Percentiles rank a stretch among this genome's conserved stretches.
These are phyloP conservation scores for Grigorovia humatica DNA, from an alignment of 805 yeast genomes.

Conservation along the genomic window DNA sequence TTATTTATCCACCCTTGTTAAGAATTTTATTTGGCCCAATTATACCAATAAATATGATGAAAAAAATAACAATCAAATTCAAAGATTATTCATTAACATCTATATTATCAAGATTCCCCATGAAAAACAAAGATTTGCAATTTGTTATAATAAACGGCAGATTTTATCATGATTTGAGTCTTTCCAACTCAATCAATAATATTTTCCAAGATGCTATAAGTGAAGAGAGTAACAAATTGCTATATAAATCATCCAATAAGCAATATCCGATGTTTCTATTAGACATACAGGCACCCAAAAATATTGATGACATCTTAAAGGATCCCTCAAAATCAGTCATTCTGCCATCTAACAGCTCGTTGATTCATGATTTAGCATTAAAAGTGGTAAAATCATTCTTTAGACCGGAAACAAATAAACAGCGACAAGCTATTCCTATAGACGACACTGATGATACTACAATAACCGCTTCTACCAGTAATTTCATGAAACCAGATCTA, in stretches of 20 bases:
- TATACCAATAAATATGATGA: conserved; percentile 11
- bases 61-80: conserved; percentile 12
- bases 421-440: background rate
- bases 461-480: background rate
- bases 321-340: conserved; percentile 30
- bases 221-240: background rate
- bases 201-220: conserved; percentile 8
- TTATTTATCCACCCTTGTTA: background rate
- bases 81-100: conserved; percentile 28
- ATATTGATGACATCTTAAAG: conserved; percentile 32
- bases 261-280: conserved; percentile 34
- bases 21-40: conserved; percentile 12
- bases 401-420: conserved; percentile 5
- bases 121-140: conserved; percentile 33
- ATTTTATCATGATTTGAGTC: conserved; percentile 14
- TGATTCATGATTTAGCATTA: conserved; percentile 25
- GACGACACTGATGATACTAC: background rate
- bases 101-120: conserved; percentile 31
- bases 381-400: conserved; percentile 26
- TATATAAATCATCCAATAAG: conserved; percentile 19
- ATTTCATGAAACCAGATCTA: background rate
- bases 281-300: conserved; percentile 22
- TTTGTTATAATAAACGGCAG: conserved; percentile 38
- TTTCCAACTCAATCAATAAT: conserved; percentile 13
- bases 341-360: conserved; percentile 17